phyloP scores from a whole-genome alignment of 2,329 filamentous ascomycete species.

The Grosmannia huntii region DNA sequence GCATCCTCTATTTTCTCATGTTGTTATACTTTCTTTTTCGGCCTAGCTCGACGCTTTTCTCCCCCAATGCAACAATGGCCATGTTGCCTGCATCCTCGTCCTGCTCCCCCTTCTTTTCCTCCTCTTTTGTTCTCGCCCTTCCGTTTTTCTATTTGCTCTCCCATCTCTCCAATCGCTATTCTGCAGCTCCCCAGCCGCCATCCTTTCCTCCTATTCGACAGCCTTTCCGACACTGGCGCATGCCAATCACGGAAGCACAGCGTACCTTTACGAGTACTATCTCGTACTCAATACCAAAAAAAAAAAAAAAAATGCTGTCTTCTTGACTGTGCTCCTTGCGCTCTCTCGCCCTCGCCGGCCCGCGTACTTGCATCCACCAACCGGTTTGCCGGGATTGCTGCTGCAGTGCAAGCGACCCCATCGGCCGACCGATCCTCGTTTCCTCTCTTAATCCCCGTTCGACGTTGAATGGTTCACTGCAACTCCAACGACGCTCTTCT shows the following conservation, averaged over 20 bases:
- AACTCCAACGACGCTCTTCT: not conserved
- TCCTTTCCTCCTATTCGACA: not conserved
- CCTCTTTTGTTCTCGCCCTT: not conserved
- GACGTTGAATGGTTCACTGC: not conserved
- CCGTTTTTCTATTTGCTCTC: not conserved
- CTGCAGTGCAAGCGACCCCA: not conserved
- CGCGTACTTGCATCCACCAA: not conserved
- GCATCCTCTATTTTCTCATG: not conserved
- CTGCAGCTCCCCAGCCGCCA: not conserved
- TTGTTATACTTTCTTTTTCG: not conserved
- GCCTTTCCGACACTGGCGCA: not conserved
- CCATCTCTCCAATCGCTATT: not conserved
- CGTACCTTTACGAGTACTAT: not conserved
- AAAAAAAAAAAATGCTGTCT: not conserved
- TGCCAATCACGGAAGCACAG: not conserved
- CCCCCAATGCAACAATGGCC: not conserved
- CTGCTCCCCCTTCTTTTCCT: not conserved
- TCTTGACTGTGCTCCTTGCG: not conserved
- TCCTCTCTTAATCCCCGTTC: not conserved
- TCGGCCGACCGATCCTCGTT: not conserved
- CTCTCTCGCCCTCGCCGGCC: not conserved
- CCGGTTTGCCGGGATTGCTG: conserved; percentile 1
- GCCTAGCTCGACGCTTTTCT: not conserved
- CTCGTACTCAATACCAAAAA: not conserved
- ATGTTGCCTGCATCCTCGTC: not conserved